Conservation (phyloP, 495 filamentous ascomycete species). For the Aspergillus asperescens region DNA sequence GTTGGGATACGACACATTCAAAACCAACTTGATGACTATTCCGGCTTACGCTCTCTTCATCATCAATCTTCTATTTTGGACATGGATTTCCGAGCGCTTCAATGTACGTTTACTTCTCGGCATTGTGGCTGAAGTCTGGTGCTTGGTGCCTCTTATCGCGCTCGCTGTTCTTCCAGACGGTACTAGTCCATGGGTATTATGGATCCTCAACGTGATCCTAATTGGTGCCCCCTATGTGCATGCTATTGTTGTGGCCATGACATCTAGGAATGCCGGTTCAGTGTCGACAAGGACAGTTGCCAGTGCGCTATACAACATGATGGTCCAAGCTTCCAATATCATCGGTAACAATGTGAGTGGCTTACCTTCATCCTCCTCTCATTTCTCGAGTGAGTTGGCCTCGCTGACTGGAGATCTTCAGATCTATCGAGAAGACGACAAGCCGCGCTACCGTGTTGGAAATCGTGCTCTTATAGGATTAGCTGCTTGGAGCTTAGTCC, state of each 20-base stretch:
- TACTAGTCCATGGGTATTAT: slow-evolving; percentile 48
- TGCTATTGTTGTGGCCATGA: slow-evolving; percentile 63
- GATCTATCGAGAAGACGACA: slow-evolving; percentile 62
- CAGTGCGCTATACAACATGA: slow-evolving; percentile 69
- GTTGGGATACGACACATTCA: slow-evolving; percentile 61
- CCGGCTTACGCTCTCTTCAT: slow-evolving; percentile 51
- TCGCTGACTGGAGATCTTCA: slow-evolving; percentile 16
- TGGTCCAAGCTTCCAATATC: slow-evolving; percentile 59
- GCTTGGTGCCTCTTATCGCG: slow-evolving; percentile 48
- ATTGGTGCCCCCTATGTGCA: slow-evolving; percentile 59
- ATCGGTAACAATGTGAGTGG: slow-evolving; percentile 54
- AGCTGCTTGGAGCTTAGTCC: slow-evolving; percentile 44
- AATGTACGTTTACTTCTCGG: slow-evolving; percentile 51
- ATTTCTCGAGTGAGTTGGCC: background rate
- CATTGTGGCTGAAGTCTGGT: slow-evolving; percentile 51
- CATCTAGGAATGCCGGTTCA: slow-evolving; percentile 60
- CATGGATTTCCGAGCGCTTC: slow-evolving; percentile 50
- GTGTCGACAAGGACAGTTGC: slow-evolving; percentile 63
- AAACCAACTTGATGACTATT: slow-evolving; percentile 65
- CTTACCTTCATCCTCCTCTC: too few species aligned
- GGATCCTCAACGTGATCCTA: slow-evolving; percentile 46
- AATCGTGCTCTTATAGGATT: slow-evolving; percentile 61
- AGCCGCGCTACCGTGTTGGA: slow-evolving; percentile 59
- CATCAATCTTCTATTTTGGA: slow-evolving; percentile 41
- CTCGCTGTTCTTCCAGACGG: slow-evolving; percentile 37